Evolutionary conservation across 306 rosid species (phyloP), one percentile per base, ranked within the genome.

Genomic region (Glycyrrhiza uralensis): DNA sequence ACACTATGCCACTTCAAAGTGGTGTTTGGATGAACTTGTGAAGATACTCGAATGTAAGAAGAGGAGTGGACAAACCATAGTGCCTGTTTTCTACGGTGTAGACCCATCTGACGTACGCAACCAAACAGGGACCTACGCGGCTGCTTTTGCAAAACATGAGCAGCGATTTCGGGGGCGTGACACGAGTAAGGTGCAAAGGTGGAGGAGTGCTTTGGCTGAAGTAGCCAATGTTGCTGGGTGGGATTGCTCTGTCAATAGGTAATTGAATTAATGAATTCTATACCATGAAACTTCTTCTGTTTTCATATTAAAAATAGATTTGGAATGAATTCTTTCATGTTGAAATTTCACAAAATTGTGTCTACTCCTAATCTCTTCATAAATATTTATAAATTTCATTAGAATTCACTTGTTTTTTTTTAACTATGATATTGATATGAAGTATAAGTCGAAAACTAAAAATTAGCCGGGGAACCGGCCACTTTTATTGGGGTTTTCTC

Each of bases 71-170:
- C 76, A 71, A 11, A 7, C 42, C 18, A 38, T 71, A 14, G 32
- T 71, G 67, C 76, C 76, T 2, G 3, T 71, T 41, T 71, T 71
- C 13, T 71, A 71, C 4, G 76, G 19, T 29, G 18, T 71, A 10
- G 76, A 71, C 41, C 67, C 76, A 1, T 26, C 67, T 0, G 5
- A 41, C 23, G 76, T 71, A 0, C 67, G 76, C 0, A 57, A 71
- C 13, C 76, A 71, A 29, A 71, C 57, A 0, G 76, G 76, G 2
- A 26, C 44, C 1, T 71, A 71, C 6, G 76, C 32, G 0, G 32
- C 8, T 3, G 76, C 76, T 0, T 71, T 71, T 57, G 57, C 26
- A 1, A 42, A 42, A 57, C 76, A 71, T 1, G 76, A 57, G 66
- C 0, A 7, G 7, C 32, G 2, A 5, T 70, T 70, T 33, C 9